Evolutionary conservation across 1,139 yeast species (phyloP).

Genomic region (Hyphopichia khmerensis): DNA sequence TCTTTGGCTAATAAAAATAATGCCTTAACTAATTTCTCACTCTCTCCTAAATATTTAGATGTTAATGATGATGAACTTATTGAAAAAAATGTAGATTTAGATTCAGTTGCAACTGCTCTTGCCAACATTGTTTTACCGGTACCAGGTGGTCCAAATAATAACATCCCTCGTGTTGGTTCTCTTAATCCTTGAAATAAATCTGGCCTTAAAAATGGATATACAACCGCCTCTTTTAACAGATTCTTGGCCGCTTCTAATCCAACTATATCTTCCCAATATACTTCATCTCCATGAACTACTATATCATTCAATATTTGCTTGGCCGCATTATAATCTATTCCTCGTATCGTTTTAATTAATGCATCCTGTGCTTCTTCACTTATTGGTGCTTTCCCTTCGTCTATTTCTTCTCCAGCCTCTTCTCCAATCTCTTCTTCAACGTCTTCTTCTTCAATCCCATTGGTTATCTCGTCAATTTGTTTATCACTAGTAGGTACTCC

Average conservation of each 20-base stretch:
- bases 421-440: conserved; percentile 7
- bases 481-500: neutral
- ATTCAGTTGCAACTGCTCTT: conserved; percentile 95
- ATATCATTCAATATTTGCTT: conserved; percentile 84
- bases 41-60: conserved; percentile 89
- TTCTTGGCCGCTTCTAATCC: conserved; percentile 89
- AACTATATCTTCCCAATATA: conserved; percentile 95
- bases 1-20: conserved; percentile 81
- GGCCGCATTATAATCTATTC: conserved; percentile 42
- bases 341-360: conserved; percentile 36
- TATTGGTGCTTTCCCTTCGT: conserved; percentile 22
- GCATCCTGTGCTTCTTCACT: conserved; percentile 67
- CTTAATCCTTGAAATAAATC: conserved; percentile 88
- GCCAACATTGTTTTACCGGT: conserved; percentile 98
- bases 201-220: conserved; percentile 91
- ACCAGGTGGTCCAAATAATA: conserved; percentile 96
- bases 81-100: conserved; percentile 89
- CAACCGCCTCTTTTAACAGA: conserved; percentile 93
- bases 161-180: conserved; percentile 96
- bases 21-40: conserved; percentile 91
- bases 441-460: conserved; percentile 12
- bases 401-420: conserved; percentile 1
- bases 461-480: conserved; percentile 28
- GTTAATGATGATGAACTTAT: conserved; percentile 91
- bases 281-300: conserved; percentile 92